Percentiles rank a stretch among this genome's conserved stretches.
These are phyloP conservation scores for Emergomyces orientalis DNA, from an alignment of 2,329 filamentous ascomycete species.

Conservation along the genomic window DNA sequence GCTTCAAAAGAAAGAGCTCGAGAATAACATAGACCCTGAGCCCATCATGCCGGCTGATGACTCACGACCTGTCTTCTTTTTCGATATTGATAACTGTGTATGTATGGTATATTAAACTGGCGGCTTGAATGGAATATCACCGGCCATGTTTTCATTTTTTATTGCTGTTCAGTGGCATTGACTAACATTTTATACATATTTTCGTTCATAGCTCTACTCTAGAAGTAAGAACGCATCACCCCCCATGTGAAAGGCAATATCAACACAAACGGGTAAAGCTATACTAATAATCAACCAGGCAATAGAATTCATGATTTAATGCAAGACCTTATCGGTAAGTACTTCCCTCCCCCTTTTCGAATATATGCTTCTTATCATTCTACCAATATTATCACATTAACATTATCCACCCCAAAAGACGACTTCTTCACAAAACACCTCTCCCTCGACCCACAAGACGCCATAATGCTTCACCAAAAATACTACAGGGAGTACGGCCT, in stretches of 20 bases:
- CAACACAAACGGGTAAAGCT: background rate
- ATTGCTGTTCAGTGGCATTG: background rate
- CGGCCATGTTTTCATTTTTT: background rate
- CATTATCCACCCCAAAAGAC: constrained; percentile 31
- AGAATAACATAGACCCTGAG: background rate
- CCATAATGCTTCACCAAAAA: constrained; percentile 73
- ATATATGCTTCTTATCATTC: background rate
- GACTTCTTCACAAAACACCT: constrained; percentile 60
- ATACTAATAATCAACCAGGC: constrained; percentile 36
- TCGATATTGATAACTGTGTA: constrained; percentile 96
- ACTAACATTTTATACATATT: constrained; percentile 8
- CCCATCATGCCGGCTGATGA: constrained; percentile 18
- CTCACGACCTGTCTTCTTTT: constrained; percentile 54
- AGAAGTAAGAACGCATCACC: constrained; percentile 51
- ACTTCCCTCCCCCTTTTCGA: background rate
- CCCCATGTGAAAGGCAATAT: background rate
- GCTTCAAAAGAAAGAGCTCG: background rate
- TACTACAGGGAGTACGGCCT: constrained; percentile 96
- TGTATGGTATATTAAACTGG: constrained; percentile 22
- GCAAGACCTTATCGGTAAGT: constrained; percentile 62
- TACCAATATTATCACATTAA: constrained; percentile 39
- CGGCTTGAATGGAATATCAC: background rate
- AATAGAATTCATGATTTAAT: constrained; percentile 81
- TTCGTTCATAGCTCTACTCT: constrained; percentile 57
- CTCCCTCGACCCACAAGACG: constrained; percentile 63